Evolutionary conservation across 345 rosid genomes (phyloP).

Genomic region (Trapa bicornis): DNA sequence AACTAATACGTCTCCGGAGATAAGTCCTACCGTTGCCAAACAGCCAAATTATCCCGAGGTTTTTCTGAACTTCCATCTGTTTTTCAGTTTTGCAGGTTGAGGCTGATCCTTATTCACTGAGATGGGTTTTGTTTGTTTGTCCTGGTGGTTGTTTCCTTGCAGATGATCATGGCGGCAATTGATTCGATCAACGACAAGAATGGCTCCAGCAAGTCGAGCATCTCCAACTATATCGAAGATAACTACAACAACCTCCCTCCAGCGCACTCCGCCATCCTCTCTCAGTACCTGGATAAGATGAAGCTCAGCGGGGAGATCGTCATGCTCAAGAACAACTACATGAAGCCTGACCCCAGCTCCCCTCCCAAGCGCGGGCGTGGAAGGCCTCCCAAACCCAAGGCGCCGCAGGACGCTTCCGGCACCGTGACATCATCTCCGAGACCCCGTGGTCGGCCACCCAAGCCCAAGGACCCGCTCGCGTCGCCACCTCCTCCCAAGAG

Average conservation of each 20-base stretch:
- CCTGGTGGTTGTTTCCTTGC: background rate
- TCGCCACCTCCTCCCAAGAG: constrained; percentile 24
- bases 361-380: constrained; percentile 88
- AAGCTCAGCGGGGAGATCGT: constrained; percentile 47
- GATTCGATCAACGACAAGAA: constrained; percentile 35
- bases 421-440: constrained; percentile 29
- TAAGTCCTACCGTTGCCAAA: background rate
- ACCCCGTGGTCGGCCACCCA: constrained; percentile 37
- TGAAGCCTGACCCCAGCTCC: constrained; percentile 61
- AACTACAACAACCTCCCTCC: constrained; percentile 37
- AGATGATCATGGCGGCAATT: constrained; percentile 76
- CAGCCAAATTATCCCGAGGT: constrained; percentile 33
- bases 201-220: constrained; percentile 53
- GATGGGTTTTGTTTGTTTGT: background rate
- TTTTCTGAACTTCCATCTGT: background rate
- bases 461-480: constrained; percentile 20
- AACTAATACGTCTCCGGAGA: constrained; percentile 2
- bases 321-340: constrained; percentile 58
- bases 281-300: constrained; percentile 59
- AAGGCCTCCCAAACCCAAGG: constrained; percentile 70
- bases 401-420: constrained; percentile 21
- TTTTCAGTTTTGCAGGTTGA: background rate
- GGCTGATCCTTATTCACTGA: background rate
- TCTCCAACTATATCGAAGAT: constrained; percentile 52
- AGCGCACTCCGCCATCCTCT: constrained; percentile 43